These are phyloP conservation scores for Collariella sp. DNA, from an alignment of 495 filamentous ascomycete species.

Conservation along the genomic window DNA sequence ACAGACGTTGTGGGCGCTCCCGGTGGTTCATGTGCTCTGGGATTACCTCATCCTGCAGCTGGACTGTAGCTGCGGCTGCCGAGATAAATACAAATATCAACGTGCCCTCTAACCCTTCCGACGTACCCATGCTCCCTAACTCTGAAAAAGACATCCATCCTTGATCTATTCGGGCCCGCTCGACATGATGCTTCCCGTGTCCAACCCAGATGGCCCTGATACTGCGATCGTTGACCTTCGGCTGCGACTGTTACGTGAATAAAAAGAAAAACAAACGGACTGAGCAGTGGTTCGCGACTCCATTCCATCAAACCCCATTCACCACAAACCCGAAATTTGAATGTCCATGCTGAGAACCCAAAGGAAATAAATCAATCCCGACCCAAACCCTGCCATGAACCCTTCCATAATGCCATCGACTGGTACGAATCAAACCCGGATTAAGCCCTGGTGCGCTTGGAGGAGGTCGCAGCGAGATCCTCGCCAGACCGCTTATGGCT, in stretches of 20 bases:
- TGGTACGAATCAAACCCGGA: not conserved
- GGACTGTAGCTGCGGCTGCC: not conserved
- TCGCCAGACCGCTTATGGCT: slow-evolving; percentile 43
- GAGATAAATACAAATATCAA: slow-evolving; percentile 10
- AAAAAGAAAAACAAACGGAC: slow-evolving; percentile 6
- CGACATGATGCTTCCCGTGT: slow-evolving; percentile 1
- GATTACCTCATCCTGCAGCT: slow-evolving; percentile 4
- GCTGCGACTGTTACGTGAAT: not conserved
- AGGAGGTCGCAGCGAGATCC: slow-evolving; percentile 20
- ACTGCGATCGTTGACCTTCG: not conserved
- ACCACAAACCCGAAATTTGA: not conserved
- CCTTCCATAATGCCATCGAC: not conserved
- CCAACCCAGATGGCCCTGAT: not conserved
- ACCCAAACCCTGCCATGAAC: not conserved
- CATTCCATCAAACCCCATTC: not conserved
- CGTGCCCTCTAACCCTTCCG: slow-evolving; percentile 9
- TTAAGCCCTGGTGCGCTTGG: slow-evolving; percentile 35
- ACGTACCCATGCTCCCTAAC: slow-evolving; percentile 8
- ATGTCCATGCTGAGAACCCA: not conserved
- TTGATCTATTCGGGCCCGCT: not conserved
- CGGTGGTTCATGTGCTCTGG: not conserved
- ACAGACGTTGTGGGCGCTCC: not conserved
- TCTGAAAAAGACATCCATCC: slow-evolving; percentile 2
- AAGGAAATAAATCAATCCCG: slow-evolving; percentile 1
- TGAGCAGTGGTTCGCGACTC: not conserved